Evolutionary conservation across 768 basidiomycete species (phyloP).

Genomic region (Auriscalpium orientale): DNA sequence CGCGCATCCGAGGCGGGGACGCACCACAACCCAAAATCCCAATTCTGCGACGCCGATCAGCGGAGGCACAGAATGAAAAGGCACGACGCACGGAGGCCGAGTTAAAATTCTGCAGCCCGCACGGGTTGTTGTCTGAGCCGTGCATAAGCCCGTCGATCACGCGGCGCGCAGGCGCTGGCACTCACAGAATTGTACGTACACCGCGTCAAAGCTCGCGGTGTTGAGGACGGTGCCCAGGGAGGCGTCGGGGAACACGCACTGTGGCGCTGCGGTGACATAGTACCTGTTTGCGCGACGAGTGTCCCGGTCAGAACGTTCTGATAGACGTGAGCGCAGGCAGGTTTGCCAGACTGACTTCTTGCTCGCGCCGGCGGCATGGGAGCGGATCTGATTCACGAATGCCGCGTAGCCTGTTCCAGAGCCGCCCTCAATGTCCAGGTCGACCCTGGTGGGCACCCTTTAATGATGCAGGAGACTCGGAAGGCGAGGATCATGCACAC

Average conservation of each 20-base stretch:
- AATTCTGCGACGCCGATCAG: constrained; percentile 33
- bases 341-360: constrained; percentile 24
- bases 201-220: constrained; percentile 29
- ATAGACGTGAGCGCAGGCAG: neutral
- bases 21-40: constrained; percentile 29
- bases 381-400: constrained; percentile 29
- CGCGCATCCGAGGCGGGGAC: constrained; percentile 2
- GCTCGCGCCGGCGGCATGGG: constrained; percentile 25
- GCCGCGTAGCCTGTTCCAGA: constrained; percentile 25
- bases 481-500: constrained; percentile 18
- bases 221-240: constrained; percentile 28
- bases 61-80: neutral
- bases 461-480: neutral
- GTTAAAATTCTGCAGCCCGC: constrained; percentile 42
- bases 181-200: constrained; percentile 44
- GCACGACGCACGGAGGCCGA: constrained; percentile 38
- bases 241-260: constrained; percentile 33
- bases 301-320: neutral
- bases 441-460: constrained; percentile 19
- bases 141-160: neutral
- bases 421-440: constrained; percentile 33
- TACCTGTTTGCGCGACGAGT: constrained; percentile 16
- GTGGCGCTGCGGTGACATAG: constrained; percentile 31
- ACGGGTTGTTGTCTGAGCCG: constrained; percentile 34
- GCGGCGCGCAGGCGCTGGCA: neutral